A percentile compares a stretch with the other conserved stretches of the same genome.
These are phyloP conservation scores for Solanum medicagineum DNA, from an alignment of 257 asterid species.

Conservation along the genomic window DNA sequence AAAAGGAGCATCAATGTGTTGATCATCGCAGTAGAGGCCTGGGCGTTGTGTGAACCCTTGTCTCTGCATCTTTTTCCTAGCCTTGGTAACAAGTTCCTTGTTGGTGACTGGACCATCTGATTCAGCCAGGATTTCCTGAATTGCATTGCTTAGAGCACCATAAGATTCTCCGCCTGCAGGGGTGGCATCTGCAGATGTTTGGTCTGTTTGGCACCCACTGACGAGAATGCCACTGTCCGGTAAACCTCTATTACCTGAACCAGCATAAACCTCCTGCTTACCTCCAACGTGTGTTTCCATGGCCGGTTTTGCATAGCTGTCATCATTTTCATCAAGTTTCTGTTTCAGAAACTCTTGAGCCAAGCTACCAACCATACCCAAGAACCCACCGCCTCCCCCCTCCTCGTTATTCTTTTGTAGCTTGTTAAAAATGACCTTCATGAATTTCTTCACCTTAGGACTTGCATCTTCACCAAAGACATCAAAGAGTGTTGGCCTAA, in stretches of 20 bases:
- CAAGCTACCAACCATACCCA: constrained; percentile 71
- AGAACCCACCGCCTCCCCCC: constrained; percentile 33
- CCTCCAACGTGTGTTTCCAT: constrained; percentile 47
- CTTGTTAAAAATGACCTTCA: constrained; percentile 69
- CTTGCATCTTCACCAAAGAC: constrained; percentile 84
- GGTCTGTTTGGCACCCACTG: constrained; percentile 84
- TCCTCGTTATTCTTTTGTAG: constrained; percentile 29
- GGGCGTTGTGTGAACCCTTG: constrained; percentile 93
- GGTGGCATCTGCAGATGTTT: constrained; percentile 81
- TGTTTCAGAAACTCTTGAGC: constrained; percentile 75
- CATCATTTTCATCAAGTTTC: constrained; percentile 72
- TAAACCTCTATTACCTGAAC: constrained; percentile 34
- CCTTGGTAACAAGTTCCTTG: constrained; percentile 59
- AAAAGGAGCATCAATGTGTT: constrained; percentile 69
- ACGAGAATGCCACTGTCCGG: constrained; percentile 70
- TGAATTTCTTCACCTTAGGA: constrained; percentile 94
- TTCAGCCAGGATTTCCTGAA: constrained; percentile 61
- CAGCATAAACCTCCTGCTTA: constrained; percentile 71
- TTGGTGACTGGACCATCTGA: constrained; percentile 54
- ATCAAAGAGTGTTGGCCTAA: constrained; percentile 80
- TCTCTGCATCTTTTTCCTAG: constrained; percentile 54
- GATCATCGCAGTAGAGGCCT: constrained; percentile 75
- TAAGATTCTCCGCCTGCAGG: constrained; percentile 61
- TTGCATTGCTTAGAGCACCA: constrained; percentile 92
- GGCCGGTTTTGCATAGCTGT: constrained; percentile 64